Evolutionary conservation across 805 yeast genomes (phyloP), one percentile per base, ranked within the genome.

Genomic region (Cyberlindnera amylophila): DNA sequence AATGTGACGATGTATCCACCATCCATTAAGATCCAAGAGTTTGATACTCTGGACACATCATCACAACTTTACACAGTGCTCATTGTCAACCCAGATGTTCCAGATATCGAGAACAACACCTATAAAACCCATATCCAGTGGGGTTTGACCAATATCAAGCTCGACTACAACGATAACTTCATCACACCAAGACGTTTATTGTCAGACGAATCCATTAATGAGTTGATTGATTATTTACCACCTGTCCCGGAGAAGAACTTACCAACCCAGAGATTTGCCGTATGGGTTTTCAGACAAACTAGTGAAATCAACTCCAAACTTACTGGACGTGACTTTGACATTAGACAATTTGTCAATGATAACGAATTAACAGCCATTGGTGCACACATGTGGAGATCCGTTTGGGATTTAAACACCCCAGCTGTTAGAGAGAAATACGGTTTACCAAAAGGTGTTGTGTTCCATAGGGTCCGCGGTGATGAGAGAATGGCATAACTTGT

Each of bases 61-160:
- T 60, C 70, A 10, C 79, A 78, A 46, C 66, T 77, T 42, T 93
- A 88, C 66, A 79, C 97, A 0, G 72, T 90, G 8, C 61, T 91
- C 34, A 65, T 93, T 37, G 93, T 93, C 21, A 90, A 91, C 61
- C 96, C 97, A 14, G 99, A 93, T 64, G 78, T 81, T 34, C 96
- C 98, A 13, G 89, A 89, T 57, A 55, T 86, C 42, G 72, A 63
- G 34, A 71, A 65, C 31, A 90, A 91, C 66, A 64, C 85, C 2
- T 91, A 64, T 68, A 71, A 70, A 42, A 86, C 95, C 3, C 75
- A 79, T 4, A 69, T 93, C 48, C 83, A 81, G 52, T 90, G 86
- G 75, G 96, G 87, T 2, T 70, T 90, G 46, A 63, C 75, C 39
- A 83, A 91, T 60, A 72, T 90, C 24, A 70, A 76, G 34, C 62